Evolutionary conservation across 129 eudicot species (phyloP), one percentile per base, ranked within the genome.

Genomic region (Helichrysum umbraculigerum): DNA sequence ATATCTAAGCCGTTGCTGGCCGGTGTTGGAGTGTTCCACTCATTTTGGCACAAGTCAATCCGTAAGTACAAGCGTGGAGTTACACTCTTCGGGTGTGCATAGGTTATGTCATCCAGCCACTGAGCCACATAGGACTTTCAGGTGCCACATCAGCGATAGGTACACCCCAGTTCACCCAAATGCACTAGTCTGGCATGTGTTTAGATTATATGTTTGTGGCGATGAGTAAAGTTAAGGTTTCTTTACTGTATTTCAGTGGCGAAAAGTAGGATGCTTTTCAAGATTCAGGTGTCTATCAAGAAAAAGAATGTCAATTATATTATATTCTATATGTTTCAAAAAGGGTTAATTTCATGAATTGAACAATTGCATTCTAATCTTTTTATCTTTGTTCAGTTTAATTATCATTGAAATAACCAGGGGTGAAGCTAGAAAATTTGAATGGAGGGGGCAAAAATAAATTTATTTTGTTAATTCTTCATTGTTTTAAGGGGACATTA

Each of bases 111-210:
- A n/a, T 14, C 30, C 28, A 62, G 9, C 67, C n/a, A n/a, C n/a
- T n/a, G n/a, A 62, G 9, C 67, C 67, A 15, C 68, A 22, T 28
- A 28, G 68, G 39, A 62, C 20, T 62, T 62, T 62, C n/a, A 62
- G 67, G 37, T 61, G 37, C 35, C 67, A 28, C 5, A 16, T 25
- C 68, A 28, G 39, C 39, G 3, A 11, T n/a, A 58, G 32, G 68
- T 62, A 29, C 8, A 62, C 68, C 3, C 19, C 60, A 22, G 20
- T 15, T 25, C 68, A 29, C 41, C 41, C 39, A 11, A 29, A 22
- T 12, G 35, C 7, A 61, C 68, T 3, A 63, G 19, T 29, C n/a
- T 22, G 15, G 17, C 28, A 30, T 61, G 37, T 28, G 34, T 61
- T 61, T 12, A 30, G 34, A 62, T 7, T 29, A n/a, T n/a, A n/a